A percentile compares a stretch with the other conserved stretches of the same genome.
phyloP scores from a whole-genome alignment of 2,329 filamentous ascomycete species.

The Penicillium digitatum region DNA sequence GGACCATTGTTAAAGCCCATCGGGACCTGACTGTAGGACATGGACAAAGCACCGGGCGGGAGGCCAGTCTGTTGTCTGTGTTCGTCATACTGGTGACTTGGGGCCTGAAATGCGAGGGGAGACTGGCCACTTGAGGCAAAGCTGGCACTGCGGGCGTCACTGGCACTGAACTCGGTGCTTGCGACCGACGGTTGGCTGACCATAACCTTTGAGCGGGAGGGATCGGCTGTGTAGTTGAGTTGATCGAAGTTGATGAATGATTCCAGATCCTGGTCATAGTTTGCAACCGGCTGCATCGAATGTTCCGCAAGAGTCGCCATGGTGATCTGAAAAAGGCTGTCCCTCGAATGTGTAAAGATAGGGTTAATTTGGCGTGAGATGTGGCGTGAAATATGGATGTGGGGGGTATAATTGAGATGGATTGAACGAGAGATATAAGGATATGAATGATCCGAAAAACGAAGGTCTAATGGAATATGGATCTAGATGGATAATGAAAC shows the following conservation, averaged over 20 bases:
- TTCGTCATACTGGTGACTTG: constrained; percentile 91
- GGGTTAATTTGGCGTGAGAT: not conserved
- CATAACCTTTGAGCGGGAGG: constrained; percentile 36
- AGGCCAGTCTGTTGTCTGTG: constrained; percentile 96
- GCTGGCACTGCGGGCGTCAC: constrained; percentile 32
- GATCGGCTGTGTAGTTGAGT: constrained; percentile 40
- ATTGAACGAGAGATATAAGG: constrained; percentile 5
- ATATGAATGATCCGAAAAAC: constrained; percentile 6
- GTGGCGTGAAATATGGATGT: not conserved
- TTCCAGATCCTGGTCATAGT: constrained; percentile 46
- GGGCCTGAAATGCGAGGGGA: constrained; percentile 65
- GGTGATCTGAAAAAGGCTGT: constrained; percentile 3
- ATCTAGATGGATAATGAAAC: constrained; percentile 17
- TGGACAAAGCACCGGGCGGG: constrained; percentile 74
- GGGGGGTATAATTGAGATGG: not conserved
- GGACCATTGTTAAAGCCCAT: constrained; percentile 38
- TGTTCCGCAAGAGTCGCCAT: constrained; percentile 39
- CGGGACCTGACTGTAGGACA: constrained; percentile 66
- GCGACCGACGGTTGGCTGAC: constrained; percentile 37
- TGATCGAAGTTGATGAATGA: constrained; percentile 48
- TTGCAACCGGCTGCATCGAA: constrained; percentile 30
- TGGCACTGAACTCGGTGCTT: constrained; percentile 33
- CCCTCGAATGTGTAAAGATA: not conserved
- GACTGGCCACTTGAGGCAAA: constrained; percentile 38
- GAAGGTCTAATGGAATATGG: constrained; percentile 7